Evolutionary conservation across 164 flowering plant species (phyloP).

Genomic region (Magnolia kwangsiensis): DNA sequence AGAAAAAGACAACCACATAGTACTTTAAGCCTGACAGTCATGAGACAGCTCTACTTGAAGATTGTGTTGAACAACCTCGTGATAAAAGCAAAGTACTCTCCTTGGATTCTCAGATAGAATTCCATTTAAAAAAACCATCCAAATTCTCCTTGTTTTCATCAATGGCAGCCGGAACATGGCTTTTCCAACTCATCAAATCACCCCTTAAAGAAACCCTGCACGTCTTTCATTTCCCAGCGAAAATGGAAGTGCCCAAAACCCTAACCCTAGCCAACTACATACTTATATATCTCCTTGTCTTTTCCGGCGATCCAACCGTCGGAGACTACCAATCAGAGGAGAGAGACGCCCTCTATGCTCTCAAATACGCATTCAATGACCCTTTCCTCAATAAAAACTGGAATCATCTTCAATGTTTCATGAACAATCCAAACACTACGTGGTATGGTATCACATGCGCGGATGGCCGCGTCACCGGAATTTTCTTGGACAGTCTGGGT

Average conservation of each 20-base stretch:
- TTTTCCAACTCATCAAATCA: neutral
- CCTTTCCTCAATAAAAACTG: constrained; percentile 38
- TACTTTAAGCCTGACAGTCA: no score
- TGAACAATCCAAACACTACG: constrained; percentile 5
- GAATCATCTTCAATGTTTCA: constrained; percentile 34
- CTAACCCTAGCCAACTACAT: neutral
- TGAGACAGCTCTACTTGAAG: no score
- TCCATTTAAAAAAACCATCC: neutral
- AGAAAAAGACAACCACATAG: no score
- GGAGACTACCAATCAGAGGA: constrained; percentile 20
- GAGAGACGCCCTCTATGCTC: constrained; percentile 37
- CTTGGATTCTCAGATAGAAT: no score
- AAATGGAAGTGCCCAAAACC: neutral
- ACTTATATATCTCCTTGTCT: constrained; percentile 7
- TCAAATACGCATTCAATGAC: constrained; percentile 30
- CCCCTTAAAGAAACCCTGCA: neutral
- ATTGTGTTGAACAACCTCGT: no score
- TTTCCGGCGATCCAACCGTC: neutral
- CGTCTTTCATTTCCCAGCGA: neutral
- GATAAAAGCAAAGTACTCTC: no score
- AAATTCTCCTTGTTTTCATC: neutral
- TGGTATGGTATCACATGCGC: constrained; percentile 45
- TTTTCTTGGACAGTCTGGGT: constrained; percentile 27
- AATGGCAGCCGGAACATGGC: neutral
- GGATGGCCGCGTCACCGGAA: constrained; percentile 35